A percentile compares a stretch with the other conserved stretches of the same genome.
These are phyloP conservation scores for Didymella exigua DNA, from an alignment of 2,329 filamentous ascomycete genomes.

Conservation along the genomic window DNA sequence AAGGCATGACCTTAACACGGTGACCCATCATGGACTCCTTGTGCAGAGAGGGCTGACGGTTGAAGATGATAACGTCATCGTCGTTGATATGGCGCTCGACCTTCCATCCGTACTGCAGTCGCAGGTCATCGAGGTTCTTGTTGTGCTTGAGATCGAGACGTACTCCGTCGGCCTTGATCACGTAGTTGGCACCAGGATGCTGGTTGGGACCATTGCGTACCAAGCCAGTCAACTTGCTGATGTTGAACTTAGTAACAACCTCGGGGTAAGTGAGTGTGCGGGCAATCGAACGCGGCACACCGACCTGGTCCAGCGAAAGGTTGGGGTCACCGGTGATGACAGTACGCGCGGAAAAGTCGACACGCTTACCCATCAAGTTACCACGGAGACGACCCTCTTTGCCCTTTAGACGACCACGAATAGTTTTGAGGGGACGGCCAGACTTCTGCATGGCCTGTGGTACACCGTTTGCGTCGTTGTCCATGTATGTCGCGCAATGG, in stretches of 20 bases:
- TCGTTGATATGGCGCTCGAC: slow-evolving; percentile 96
- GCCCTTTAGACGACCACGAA: slow-evolving; percentile 95
- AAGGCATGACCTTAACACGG: slow-evolving; percentile 95
- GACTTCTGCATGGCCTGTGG: slow-evolving; percentile 96
- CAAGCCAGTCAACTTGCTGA: slow-evolving; percentile 84
- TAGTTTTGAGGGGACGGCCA: slow-evolving; percentile 93
- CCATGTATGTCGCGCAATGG: slow-evolving; percentile 99
- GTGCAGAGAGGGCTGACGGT: slow-evolving; percentile 97
- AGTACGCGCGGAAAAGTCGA: slow-evolving; percentile 98
- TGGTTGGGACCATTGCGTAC: slow-evolving; percentile 94
- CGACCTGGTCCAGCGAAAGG: slow-evolving; percentile 93
- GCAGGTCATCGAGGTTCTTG: slow-evolving; percentile 83
- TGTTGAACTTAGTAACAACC: slow-evolving; percentile 97
- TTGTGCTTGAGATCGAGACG: slow-evolving; percentile 95
- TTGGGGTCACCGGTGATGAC: slow-evolving; percentile 99
- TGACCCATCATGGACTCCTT: slow-evolving; percentile 99
- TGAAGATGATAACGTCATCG: slow-evolving; percentile 98
- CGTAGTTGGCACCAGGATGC: slow-evolving; percentile 94
- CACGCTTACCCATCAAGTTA: slow-evolving; percentile 96
- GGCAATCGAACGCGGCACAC: slow-evolving; percentile 92
- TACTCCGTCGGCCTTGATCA: slow-evolving; percentile 90
- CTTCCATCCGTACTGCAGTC: slow-evolving; percentile 95
- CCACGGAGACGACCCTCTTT: slow-evolving; percentile 98
- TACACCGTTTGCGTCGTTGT: slow-evolving; percentile 96
- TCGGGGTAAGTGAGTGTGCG: slow-evolving; percentile 94